Evolutionary conservation across 2,329 filamentous ascomycete species (phyloP).

Genomic region (Talaromyces rugulosus): DNA sequence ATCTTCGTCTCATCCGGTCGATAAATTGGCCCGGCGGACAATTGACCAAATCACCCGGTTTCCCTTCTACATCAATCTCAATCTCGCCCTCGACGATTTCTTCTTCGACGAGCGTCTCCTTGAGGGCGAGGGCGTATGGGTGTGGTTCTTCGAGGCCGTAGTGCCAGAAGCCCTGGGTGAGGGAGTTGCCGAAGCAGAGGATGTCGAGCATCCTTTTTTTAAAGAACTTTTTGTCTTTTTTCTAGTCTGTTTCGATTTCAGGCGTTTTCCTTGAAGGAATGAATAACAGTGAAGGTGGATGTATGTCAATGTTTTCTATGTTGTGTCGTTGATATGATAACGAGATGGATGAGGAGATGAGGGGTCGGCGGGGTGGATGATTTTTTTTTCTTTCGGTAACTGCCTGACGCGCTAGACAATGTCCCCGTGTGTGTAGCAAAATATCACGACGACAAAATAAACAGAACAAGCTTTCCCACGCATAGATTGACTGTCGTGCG

Average conservation of each 20-base stretch:
- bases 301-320: too few relatives aligned
- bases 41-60: constrained; percentile 50
- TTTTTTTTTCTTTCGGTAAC: background rate
- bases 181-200: constrained; percentile 62
- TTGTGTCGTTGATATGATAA: background rate
- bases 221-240: too few relatives aligned
- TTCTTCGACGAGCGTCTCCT: constrained; percentile 33
- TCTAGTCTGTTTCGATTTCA: too few relatives aligned
- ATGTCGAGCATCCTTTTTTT: constrained; percentile 28
- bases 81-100: constrained; percentile 27
- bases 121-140: constrained; percentile 53
- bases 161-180: constrained; percentile 54
- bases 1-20: constrained; percentile 26
- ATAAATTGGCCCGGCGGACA: constrained; percentile 25
- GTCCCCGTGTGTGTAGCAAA: background rate
- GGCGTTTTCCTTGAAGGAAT: background rate
- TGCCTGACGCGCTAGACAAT: background rate
- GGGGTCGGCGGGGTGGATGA: background rate
- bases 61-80: constrained; percentile 44
- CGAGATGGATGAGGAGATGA: background rate
- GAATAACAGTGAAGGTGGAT: background rate
- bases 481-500: background rate
- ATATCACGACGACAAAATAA: background rate
- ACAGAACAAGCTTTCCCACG: background rate
- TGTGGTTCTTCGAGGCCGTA: constrained; percentile 39